These are phyloP conservation scores for Colletotrichum karsti DNA, from an alignment of 2,329 filamentous ascomycete genomes.

Conservation along the genomic window DNA sequence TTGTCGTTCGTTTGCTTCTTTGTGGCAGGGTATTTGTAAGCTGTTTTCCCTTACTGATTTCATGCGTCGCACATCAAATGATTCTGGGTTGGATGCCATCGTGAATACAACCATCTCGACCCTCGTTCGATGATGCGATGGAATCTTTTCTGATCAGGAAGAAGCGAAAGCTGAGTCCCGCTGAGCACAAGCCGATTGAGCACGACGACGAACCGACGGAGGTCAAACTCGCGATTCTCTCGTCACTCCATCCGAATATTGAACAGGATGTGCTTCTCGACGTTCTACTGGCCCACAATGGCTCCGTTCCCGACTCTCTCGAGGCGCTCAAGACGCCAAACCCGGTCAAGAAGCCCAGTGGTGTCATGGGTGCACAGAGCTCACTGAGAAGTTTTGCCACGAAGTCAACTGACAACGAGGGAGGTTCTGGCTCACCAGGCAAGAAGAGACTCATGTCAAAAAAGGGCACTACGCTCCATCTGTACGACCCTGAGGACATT, in stretches of 20 bases:
- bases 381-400: constrained; percentile 65
- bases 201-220: constrained; percentile 83
- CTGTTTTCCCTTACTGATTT: not conserved
- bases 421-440: constrained; percentile 21
- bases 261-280: constrained; percentile 79
- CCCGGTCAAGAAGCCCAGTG: constrained; percentile 42
- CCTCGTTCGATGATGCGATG: constrained; percentile 48
- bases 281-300: constrained; percentile 78
- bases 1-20: not conserved
- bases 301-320: constrained; percentile 75
- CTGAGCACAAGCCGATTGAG: constrained; percentile 21
- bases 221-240: constrained; percentile 84
- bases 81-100: not conserved
- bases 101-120: not conserved
- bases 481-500: constrained; percentile 85
- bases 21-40: too few relatives aligned
- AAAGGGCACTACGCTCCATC: constrained; percentile 83
- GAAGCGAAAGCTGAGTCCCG: constrained; percentile 56
- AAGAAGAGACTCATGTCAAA: constrained; percentile 69
- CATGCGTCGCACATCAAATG: not conserved
- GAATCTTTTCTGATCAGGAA: constrained; percentile 63
- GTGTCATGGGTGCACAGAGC: constrained; percentile 64
- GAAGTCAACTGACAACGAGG: constrained; percentile 5
- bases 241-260: constrained; percentile 75
- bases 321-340: constrained; percentile 55